Evolutionary conservation across 352 stramenopile species (phyloP), one percentile per base, ranked within the genome.

Genomic region (Globisporangium cylindrosporum): DNA sequence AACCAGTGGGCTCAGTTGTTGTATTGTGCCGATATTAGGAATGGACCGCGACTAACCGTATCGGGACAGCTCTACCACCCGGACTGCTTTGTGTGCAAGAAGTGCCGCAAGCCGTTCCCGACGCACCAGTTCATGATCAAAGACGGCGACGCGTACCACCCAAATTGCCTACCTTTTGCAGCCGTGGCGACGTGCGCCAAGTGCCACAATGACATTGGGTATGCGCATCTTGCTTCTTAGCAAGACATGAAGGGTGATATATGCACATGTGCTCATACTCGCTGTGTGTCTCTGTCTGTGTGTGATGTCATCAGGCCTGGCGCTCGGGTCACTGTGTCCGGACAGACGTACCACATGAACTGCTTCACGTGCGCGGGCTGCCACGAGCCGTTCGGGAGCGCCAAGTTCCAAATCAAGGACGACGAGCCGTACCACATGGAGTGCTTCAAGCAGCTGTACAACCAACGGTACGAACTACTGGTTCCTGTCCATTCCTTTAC

Each of bases 361-460:
- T 85, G 78, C 64, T 85, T 85, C 71, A 68, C 66, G 48, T 85
- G 78, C 58, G 56, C 73, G 20, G 78, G 73, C n/a, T 85, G 78
- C 64, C 73, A 80, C 32, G 53, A 78, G 51, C 56, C 62, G 8
- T 77, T 85, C 53, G 65, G 58, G 8, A 71, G 57, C 15, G 36
- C 61, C 25, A 64, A 69, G 57, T 85, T 85, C 59, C 73, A 82
- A 46, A 62, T 81, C 51, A 76, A 82, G 29, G 73, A 82, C 32
- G 68, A 69, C 36, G 81, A 89, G 64, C 84, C 77, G 67, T 93
- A 93, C 63, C 82, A 93, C 48, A 59, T 79, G 12, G 74, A 86
- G 43, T 93, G 82, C 72, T 90, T 84, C 73, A 78, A 80, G 53
- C 71, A 79, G 60, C 81, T 93, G 41, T 93, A 81, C 56, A 78